A percentile compares a stretch with the other conserved stretches of the same genome.
These are phyloP conservation scores for Passalora sequoiae DNA, from an alignment of 2,329 filamentous ascomycete species.

Conservation along the genomic window DNA sequence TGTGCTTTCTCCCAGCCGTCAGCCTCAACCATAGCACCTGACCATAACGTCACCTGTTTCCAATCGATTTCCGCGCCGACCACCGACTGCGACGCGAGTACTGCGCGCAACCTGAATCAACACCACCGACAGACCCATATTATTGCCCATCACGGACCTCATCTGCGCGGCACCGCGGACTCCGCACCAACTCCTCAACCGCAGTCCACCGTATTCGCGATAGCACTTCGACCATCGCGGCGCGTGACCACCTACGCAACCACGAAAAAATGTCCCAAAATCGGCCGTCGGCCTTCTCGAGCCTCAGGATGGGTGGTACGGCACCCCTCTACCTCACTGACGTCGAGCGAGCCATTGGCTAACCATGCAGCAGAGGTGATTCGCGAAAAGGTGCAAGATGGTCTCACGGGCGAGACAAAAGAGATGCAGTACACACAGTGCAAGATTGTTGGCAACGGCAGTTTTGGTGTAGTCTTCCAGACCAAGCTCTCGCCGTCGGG, in stretches of 20 bases:
- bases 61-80: background rate
- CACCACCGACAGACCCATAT: constrained; percentile 38
- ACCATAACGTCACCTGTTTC: constrained; percentile 1
- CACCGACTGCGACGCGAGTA: constrained; percentile 1
- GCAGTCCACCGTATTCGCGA: constrained; percentile 39
- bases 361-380: constrained; percentile 70
- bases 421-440: constrained; percentile 98
- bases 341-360: constrained; percentile 21
- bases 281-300: constrained; percentile 81
- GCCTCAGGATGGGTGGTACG: constrained; percentile 96
- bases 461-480: constrained; percentile 97
- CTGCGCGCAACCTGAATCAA: constrained; percentile 1
- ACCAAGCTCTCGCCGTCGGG: constrained; percentile 97
- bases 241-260: constrained; percentile 16
- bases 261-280: constrained; percentile 71
- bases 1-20: background rate
- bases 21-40: background rate
- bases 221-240: constrained; percentile 32
- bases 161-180: constrained; percentile 38
- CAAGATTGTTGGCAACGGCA: constrained; percentile 99
- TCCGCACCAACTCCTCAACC: constrained; percentile 44
- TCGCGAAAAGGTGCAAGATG: constrained; percentile 98
- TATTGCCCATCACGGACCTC: constrained; percentile 52
- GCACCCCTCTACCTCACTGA: constrained; percentile 20
- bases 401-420: constrained; percentile 89